Conservation (phyloP, 306 rosid genomes). For the Senna siamea region DNA sequence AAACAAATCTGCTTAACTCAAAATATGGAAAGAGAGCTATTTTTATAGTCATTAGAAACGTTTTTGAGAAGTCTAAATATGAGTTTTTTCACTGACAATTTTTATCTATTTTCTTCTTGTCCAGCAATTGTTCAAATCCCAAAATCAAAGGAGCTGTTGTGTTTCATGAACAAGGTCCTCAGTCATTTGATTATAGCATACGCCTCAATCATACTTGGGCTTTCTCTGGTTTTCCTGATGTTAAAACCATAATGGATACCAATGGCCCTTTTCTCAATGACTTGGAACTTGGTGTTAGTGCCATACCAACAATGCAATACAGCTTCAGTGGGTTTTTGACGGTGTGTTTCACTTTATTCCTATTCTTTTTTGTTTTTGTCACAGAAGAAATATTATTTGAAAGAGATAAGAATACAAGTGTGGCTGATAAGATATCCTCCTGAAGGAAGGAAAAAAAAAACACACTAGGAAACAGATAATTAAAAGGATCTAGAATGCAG, state of each 20-base stretch:
- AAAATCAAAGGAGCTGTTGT: constrained; percentile 90
- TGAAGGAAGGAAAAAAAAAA: not conserved
- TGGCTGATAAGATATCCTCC: not conserved
- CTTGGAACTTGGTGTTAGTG: constrained; percentile 76
- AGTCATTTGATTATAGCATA: constrained; percentile 83
- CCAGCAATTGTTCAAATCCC: constrained; percentile 83
- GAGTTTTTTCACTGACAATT: constrained; percentile 36
- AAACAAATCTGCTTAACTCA: not conserved
- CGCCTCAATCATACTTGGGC: constrained; percentile 99
- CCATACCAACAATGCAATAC: constrained; percentile 90
- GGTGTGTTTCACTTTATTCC: constrained; percentile 57
- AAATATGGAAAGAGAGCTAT: constrained; percentile 7
- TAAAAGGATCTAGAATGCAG: not conserved
- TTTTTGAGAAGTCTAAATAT: constrained; percentile 20
- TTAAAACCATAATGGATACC: constrained; percentile 88
- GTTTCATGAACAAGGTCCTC: constrained; percentile 89
- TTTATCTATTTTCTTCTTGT: constrained; percentile 37
- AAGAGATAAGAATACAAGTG: not conserved
- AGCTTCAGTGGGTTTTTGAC: constrained; percentile 94
- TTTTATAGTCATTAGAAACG: constrained; percentile 15
- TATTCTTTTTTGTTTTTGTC: constrained; percentile 27
- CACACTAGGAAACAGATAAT: not conserved
- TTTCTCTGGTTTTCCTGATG: constrained; percentile 95
- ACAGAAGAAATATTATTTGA: not conserved
- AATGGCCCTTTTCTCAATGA: constrained; percentile 92